These are phyloP conservation scores for Debaryomycetaceae sp. DNA, from an alignment of 1,139 yeast genomes.

Conservation along the genomic window DNA sequence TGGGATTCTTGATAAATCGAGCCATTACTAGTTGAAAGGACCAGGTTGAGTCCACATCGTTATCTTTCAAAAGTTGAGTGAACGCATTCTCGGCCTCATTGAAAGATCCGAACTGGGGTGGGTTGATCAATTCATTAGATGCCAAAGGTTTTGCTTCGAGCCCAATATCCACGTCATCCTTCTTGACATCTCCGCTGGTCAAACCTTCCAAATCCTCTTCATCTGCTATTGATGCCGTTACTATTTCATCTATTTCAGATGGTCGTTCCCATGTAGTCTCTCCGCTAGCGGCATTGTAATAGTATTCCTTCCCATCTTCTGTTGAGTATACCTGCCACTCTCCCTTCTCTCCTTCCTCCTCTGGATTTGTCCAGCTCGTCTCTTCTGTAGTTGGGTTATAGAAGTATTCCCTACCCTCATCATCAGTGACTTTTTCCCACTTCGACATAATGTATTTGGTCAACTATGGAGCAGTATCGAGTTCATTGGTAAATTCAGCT, in stretches of 20 bases:
- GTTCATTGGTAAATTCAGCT: background rate
- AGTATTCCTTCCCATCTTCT: conserved; percentile 70
- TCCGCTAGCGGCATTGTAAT: conserved; percentile 61
- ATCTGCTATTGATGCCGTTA: background rate
- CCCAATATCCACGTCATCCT: conserved; percentile 7
- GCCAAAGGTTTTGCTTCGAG: conserved; percentile 9
- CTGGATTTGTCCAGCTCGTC: conserved; percentile 84
- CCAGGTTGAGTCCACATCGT: conserved; percentile 69
- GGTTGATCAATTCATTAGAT: conserved; percentile 11
- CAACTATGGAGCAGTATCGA: background rate
- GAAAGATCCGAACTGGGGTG: conserved; percentile 14
- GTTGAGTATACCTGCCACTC: conserved; percentile 67
- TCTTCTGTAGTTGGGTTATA: conserved; percentile 63
- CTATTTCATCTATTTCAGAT: conserved; percentile 23
- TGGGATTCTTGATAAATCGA: conserved; percentile 53
- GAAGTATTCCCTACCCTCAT: conserved; percentile 68
- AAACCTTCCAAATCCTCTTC: conserved; percentile 1
- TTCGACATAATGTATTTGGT: conserved; percentile 3
- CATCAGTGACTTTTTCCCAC: conserved; percentile 69
- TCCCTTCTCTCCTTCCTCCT: conserved; percentile 33
- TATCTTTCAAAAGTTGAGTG: conserved; percentile 47
- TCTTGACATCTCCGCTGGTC: conserved; percentile 1
- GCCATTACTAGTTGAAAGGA: conserved; percentile 67
- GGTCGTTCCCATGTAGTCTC: conserved; percentile 86
- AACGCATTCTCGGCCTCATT: conserved; percentile 47